Evolutionary conservation across 176 grass and related monocot genomes (phyloP), one percentile per base, ranked within the genome.

Genomic region (Hyparrhenia diplandra): DNA sequence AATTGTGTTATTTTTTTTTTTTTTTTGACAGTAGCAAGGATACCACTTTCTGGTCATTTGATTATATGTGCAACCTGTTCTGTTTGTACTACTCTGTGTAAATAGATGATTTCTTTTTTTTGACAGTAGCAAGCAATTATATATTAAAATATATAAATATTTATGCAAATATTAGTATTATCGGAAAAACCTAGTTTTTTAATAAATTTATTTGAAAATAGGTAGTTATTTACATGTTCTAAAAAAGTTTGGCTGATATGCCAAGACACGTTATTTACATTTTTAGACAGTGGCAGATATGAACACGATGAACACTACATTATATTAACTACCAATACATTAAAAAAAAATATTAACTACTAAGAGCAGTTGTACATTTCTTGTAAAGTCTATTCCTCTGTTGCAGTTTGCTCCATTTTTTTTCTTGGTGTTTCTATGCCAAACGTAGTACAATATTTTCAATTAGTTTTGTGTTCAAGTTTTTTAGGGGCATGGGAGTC

Each of bases 1-100:
- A 74, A 37, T 36, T 88, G 68, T 74, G 30, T 41, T 62, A 80
- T n/a, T n/a, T n/a, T 80, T 75, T 39, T n/a, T n/a, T n/a, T n/a
- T 41, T 74, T 80, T 52, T 71, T 52, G 30, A 11, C 65, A 39
- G 13, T 52, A 9, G n/a, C 51, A 16, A 12, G 24, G 23, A 60
- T 60, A 27, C 57, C 57, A 11, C 10, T 60, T 60, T 24, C 10
- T 54, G 6, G 55, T 59, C 55, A n/a, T n/a, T n/a, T 25, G 2
- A n/a, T 25, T 59, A 11, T 12, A 59, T 21, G 11, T n/a, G 18
- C n/a, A 23, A 24, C 9, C n/a, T n/a, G n/a, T n/a, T n/a, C 9
- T 25, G 51, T 23, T 23, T n/a, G 6, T n/a, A 18, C 9, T n/a
- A n/a, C n/a, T n/a, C n/a, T n/a, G n/a, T n/a, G n/a, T n/a, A n/a